These are phyloP conservation scores for Paecilomyces sp. DNA, from an alignment of 2,329 filamentous ascomycete genomes.

Conservation along the genomic window DNA sequence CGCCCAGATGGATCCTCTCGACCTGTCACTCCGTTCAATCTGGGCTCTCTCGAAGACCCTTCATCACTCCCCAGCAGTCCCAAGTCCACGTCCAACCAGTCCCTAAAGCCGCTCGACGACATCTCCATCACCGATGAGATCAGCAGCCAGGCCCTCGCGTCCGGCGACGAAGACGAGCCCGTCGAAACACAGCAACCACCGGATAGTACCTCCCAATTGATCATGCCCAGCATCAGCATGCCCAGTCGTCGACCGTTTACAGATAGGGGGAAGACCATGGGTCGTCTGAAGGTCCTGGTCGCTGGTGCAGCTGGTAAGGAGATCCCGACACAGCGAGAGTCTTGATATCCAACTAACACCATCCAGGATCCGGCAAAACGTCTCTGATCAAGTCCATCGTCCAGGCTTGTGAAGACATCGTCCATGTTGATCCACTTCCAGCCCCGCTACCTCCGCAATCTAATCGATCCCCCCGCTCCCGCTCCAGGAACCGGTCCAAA, in stretches of 20 bases:
- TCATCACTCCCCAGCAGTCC: slow-evolving; percentile 52
- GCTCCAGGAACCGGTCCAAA: slow-evolving; percentile 10
- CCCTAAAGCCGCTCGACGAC: slow-evolving; percentile 52
- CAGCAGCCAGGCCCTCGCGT: slow-evolving; percentile 49
- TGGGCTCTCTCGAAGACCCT: slow-evolving; percentile 40
- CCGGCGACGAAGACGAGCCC: slow-evolving; percentile 41
- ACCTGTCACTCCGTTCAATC: slow-evolving; percentile 41
- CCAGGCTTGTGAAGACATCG: slow-evolving; percentile 81
- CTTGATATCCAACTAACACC: slow-evolving; percentile 1
- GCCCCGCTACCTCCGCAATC: slow-evolving; percentile 9
- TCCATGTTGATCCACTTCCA: slow-evolving; percentile 69
- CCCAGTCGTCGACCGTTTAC: slow-evolving; percentile 86
- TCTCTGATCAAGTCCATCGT: slow-evolving; percentile 83
- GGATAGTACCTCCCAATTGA: slow-evolving; percentile 60
- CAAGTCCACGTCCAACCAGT: slow-evolving; percentile 53
- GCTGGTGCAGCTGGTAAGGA: slow-evolving; percentile 66
- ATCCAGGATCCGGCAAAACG: slow-evolving; percentile 73
- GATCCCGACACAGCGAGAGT: background rate
- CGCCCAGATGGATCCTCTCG: slow-evolving; percentile 25
- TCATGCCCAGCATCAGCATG: slow-evolving; percentile 95
- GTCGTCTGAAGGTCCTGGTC: slow-evolving; percentile 81
- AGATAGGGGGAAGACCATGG: slow-evolving; percentile 72
- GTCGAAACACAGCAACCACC: slow-evolving; percentile 20
- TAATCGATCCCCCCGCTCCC: slow-evolving; percentile 14
- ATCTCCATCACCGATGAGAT: slow-evolving; percentile 49